These are phyloP conservation scores for Tulasnella sp. DNA, from an alignment of 768 basidiomycete genomes.

Conservation along the genomic window DNA sequence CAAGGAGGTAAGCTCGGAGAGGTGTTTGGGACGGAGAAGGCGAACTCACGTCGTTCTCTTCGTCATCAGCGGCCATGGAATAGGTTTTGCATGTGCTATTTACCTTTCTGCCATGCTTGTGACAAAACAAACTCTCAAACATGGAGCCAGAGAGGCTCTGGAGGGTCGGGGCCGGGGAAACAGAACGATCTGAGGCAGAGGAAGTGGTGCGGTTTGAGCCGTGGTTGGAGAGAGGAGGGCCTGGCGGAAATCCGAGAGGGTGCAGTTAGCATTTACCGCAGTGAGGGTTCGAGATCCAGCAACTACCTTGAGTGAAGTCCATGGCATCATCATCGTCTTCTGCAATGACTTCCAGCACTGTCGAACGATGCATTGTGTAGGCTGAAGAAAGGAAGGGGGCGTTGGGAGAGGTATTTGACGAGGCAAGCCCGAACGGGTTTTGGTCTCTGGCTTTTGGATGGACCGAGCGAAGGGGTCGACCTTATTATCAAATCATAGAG, in stretches of 20 bases:
- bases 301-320: too few relatives aligned
- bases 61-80: conserved; percentile 5
- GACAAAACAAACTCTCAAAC: neutral
- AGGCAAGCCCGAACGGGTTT: too few relatives aligned
- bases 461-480: too few relatives aligned
- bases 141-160: conserved; percentile 4
- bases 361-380: neutral
- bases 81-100: conserved; percentile 4
- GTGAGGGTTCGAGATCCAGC: neutral
- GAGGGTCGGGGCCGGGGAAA: conserved; percentile 1
- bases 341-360: neutral
- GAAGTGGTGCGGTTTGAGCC: neutral
- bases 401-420: neutral
- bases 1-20: neutral
- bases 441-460: too few relatives aligned
- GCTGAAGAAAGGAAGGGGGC: neutral
- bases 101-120: conserved; percentile 10
- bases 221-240: neutral
- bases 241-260: neutral
- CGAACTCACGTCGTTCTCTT: neutral
- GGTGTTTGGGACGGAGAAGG: neutral
- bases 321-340: too few relatives aligned
- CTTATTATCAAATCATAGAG: too few relatives aligned
- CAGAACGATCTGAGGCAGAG: neutral
- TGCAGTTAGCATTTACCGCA: neutral